phyloP scores from a whole-genome alignment of 2,329 filamentous ascomycete genomes.

The Fusarium verticillioides region DNA sequence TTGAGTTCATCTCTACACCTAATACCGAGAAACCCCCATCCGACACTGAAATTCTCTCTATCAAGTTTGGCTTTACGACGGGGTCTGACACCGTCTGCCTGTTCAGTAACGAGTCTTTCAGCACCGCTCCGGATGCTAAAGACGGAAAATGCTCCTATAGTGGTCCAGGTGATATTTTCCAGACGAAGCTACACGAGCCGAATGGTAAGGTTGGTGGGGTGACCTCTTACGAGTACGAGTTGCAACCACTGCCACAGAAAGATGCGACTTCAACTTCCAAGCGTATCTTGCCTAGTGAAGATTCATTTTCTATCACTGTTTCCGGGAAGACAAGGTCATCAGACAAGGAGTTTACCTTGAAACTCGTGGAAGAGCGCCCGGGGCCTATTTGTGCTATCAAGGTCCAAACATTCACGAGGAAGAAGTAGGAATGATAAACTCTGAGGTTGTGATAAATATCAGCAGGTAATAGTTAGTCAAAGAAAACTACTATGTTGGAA shows the following conservation, averaged over 20 bases:
- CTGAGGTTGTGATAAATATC: background rate
- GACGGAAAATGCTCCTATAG: background rate
- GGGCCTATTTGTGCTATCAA: background rate
- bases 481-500: fast-evolving
- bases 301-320: background rate
- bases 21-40: background rate
- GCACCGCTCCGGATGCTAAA: background rate
- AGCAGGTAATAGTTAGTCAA: background rate
- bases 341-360: background rate
- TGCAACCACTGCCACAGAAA: background rate
- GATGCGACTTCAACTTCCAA: background rate
- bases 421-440: background rate
- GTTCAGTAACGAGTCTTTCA: background rate
- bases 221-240: background rate
- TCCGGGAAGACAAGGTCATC: background rate
- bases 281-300: background rate
- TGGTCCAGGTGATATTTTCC: background rate
- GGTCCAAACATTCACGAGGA: background rate
- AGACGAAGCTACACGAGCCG: background rate
- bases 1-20: background rate
- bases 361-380: background rate
- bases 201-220: background rate
- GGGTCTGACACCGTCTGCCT: background rate
- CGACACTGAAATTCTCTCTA: background rate
- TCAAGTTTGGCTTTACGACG: background rate